phyloP scores from a whole-genome alignment of 257 asterid species.

The Echites panduratus region DNA sequence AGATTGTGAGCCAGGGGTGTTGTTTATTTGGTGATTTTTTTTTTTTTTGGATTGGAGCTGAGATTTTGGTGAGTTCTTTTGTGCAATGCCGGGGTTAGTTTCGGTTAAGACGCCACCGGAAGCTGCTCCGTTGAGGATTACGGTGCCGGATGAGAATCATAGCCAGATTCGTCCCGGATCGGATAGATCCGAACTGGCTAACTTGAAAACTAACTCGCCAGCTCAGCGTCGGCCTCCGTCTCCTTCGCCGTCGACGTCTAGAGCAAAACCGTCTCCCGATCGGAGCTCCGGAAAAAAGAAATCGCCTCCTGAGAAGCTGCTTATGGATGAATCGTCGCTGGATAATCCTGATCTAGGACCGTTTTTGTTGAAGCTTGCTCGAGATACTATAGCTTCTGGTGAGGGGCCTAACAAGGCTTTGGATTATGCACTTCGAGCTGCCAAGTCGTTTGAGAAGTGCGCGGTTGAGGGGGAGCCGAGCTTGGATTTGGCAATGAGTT shows the following conservation, averaged over 20 bases:
- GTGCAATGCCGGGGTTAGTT: slow-evolving; percentile 79
- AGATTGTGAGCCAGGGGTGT: not conserved
- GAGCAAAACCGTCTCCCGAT: slow-evolving; percentile 89
- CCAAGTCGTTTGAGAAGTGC: slow-evolving; percentile 76
- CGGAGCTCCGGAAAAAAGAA: slow-evolving; percentile 79
- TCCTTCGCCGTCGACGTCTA: slow-evolving; percentile 88
- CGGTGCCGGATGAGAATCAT: slow-evolving; percentile 44
- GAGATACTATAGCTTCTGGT: slow-evolving; percentile 91
- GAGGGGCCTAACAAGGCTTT: slow-evolving; percentile 83
- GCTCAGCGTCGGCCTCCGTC: slow-evolving; percentile 81
- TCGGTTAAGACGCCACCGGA: slow-evolving; percentile 82
- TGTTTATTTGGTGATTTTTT: not conserved
- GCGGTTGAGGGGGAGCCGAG: slow-evolving; percentile 70
- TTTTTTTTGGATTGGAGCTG: not conserved
- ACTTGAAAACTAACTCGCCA: slow-evolving; percentile 52
- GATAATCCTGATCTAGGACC: slow-evolving; percentile 99
- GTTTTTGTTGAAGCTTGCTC: slow-evolving; percentile 68
- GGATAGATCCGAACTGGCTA: slow-evolving; percentile 51
- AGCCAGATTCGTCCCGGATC: slow-evolving; percentile 55
- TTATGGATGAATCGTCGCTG: slow-evolving; percentile 63
- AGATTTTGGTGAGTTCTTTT: not conserved
- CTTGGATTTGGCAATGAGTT: slow-evolving; percentile 91
- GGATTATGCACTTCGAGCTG: slow-evolving; percentile 82
- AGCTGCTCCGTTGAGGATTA: slow-evolving; percentile 57
- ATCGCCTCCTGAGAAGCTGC: slow-evolving; percentile 66